phyloP scores from a whole-genome alignment of 1,139 yeast genomes.

The Pneumocystis wakefieldiae region DNA sequence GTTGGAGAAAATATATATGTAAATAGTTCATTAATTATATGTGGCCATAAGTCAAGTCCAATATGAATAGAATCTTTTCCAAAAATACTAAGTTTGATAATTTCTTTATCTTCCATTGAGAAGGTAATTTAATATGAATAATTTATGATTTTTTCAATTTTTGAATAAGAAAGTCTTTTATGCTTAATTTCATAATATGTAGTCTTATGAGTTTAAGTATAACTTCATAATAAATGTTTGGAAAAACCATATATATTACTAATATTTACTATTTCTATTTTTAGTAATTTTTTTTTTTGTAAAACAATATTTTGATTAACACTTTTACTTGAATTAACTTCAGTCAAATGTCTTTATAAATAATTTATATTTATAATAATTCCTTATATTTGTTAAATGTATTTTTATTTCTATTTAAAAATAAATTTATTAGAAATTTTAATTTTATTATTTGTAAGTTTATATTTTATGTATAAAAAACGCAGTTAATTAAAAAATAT shows the following conservation, averaged over 20 bases:
- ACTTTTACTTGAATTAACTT: neutral
- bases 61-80: conserved; percentile 80
- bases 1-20: conserved; percentile 62
- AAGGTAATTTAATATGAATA: neutral
- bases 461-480: too few relatives aligned
- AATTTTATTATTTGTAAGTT: too few relatives aligned
- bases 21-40: conserved; percentile 58
- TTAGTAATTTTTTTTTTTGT: neutral
- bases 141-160: neutral
- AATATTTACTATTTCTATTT: neutral
- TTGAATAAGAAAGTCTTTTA: neutral
- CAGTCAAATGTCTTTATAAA: neutral
- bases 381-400: neutral
- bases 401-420: neutral
- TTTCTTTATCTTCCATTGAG: neutral
- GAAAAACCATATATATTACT: neutral
- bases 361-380: neutral
- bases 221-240: neutral
- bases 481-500: too few relatives aligned
- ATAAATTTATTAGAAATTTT: neutral
- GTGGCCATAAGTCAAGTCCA: conserved; percentile 68
- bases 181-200: neutral
- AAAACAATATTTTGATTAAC: too few relatives aligned
- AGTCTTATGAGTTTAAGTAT: neutral
- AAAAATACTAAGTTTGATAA: conserved; percentile 29